These are phyloP conservation scores for Mycena crocata DNA, from an alignment of 768 basidiomycete genomes.

Conservation along the genomic window DNA sequence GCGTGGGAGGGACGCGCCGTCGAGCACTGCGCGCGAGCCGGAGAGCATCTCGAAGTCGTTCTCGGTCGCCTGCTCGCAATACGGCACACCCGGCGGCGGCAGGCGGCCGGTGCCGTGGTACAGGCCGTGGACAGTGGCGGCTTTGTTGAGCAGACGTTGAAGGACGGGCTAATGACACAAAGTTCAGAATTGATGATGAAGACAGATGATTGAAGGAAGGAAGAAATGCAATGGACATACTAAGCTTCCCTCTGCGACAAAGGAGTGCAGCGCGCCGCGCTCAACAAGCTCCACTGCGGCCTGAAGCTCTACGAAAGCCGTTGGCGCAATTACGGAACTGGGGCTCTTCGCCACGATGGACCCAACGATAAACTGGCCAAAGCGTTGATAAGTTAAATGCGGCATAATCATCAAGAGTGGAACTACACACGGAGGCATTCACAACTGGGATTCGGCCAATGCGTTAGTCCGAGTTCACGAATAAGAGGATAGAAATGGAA, in stretches of 20 bases:
- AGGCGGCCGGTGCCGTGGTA: not conserved
- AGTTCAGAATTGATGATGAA: too few relatives aligned
- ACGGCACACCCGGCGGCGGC: not conserved
- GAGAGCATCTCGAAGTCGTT: conserved; percentile 5
- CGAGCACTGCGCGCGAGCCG: conserved; percentile 2
- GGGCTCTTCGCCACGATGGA: conserved; percentile 53
- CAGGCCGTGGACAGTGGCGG: not conserved
- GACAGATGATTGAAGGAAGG: not conserved
- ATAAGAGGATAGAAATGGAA: not conserved
- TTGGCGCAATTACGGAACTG: conserved; percentile 53
- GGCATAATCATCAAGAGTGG: too few relatives aligned
- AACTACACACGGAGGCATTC: conserved; percentile 16
- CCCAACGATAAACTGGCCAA: conserved; percentile 51
- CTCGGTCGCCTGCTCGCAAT: not conserved
- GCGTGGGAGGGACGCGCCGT: not conserved
- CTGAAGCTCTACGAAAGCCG: conserved; percentile 54
- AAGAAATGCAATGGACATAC: not conserved
- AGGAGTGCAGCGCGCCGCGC: conserved; percentile 42
- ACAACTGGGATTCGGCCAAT: not conserved
- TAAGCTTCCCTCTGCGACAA: conserved; percentile 18
- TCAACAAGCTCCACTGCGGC: conserved; percentile 57
- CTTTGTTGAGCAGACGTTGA: conserved; percentile 17
- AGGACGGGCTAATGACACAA: not conserved
- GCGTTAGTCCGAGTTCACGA: not conserved
- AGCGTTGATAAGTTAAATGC: not conserved